Percentiles rank a stretch among this genome's conserved stretches.
Conservation (phyloP, 179 eudicot species). For the Vitellaria paradoxa region DNA sequence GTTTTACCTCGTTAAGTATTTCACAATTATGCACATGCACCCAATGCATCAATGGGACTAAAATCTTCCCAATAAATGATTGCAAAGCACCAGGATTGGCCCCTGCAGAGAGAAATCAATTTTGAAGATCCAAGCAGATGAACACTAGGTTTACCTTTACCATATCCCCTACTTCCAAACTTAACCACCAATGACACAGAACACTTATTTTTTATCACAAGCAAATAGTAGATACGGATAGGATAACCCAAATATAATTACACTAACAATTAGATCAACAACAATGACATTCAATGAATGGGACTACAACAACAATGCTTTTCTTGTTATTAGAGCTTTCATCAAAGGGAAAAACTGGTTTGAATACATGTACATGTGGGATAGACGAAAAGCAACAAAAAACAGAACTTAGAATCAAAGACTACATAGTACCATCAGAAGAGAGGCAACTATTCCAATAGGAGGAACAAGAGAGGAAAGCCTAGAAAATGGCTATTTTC, state of each 20-base stretch:
- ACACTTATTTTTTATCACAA: neutral
- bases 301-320: neutral
- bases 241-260: neutral
- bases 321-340: slow-evolving; percentile 2
- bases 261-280: neutral
- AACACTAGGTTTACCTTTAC: neutral
- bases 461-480: too few species aligned
- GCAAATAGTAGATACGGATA: neutral
- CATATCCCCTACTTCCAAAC: neutral
- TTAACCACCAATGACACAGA: neutral
- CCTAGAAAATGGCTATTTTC: too few species aligned
- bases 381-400: neutral
- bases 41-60: slow-evolving; percentile 59
- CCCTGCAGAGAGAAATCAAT: slow-evolving; percentile 35
- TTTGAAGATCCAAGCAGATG: slow-evolving; percentile 10
- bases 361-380: neutral
- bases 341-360: neutral
- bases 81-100: slow-evolving; percentile 32
- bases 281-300: neutral
- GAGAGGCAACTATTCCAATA: neutral
- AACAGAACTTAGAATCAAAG: neutral
- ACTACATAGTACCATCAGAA: neutral
- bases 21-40: slow-evolving; percentile 48
- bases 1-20: slow-evolving; percentile 61
- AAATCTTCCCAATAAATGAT: slow-evolving; percentile 54